Base-by-base conservation (phyloP, 2,329 filamentous ascomycete species). In the Cordyceps militaris region DNA sequence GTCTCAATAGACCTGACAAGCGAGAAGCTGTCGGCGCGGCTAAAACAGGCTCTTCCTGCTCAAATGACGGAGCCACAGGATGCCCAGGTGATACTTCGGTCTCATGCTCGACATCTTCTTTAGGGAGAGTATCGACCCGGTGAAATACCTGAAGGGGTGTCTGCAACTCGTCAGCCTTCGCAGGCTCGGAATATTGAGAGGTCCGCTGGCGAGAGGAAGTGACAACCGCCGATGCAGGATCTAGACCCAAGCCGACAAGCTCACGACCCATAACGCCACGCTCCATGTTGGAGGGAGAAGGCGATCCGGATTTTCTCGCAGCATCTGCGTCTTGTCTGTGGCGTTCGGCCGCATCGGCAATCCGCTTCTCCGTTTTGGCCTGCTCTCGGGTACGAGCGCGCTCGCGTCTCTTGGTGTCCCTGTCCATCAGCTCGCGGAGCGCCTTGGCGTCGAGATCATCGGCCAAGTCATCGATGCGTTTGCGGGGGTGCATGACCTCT, bases 401-500 rank as follows among this genome's bases (percentile, higher is more conserved):
- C 63, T 96, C 89, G 62, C 82, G 84, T 58, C 94, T 82, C 65
- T 92, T 83, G 63, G 86, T 81, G 67, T 99, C 94, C 60, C 94
- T 80, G 65, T 99, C 94, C 82, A 99, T 87, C 30, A 97, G 78
- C 68, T 96, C 89, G 59, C 93, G 83, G 40, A 99, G 71, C 64
- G 91, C 92, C 54, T 87, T 84, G 3, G 94, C 88, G 71, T 91
- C 90, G 56, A 99, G 78, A 59, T 89, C 87, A 67, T 97, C 89
- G 23, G 91, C 94, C 46, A 97, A 73, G 71, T 88, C 74, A 73
- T 89, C 73, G 68, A 88, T 72, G 66, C 83, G 73, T 72, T 86
- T 84, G 64, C 83, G 82, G 3, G 80, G 80, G 62, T 79, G 84
- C 28, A 85, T 66, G 0, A 75, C 78, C 38, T 83, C 85, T 60